A percentile compares a stretch with the other conserved stretches of the same genome.
Conservation (phyloP, 805 yeast species). For the Candida coquimbonensis region DNA sequence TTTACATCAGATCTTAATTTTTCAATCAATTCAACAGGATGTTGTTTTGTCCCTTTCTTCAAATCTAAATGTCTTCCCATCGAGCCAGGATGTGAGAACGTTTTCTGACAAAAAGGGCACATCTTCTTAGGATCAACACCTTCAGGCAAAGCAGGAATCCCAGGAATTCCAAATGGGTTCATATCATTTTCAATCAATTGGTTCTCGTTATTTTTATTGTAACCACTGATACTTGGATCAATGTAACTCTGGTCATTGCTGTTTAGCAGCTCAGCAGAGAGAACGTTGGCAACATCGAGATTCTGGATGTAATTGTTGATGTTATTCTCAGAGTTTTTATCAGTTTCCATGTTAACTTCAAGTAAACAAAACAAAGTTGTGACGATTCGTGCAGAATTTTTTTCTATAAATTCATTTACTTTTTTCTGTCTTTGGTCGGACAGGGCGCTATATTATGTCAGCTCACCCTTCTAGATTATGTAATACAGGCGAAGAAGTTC, state of each 20-base stretch:
- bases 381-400: background rate
- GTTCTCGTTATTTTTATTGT: background rate
- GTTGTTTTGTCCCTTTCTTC: slow-evolving; percentile 44
- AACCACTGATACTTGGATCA: slow-evolving; percentile 7
- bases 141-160: slow-evolving; percentile 21
- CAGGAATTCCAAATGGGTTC: slow-evolving; percentile 6
- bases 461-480: too few relatives aligned
- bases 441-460: too few relatives aligned
- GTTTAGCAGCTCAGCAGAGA: slow-evolving; percentile 8
- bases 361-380: background rate
- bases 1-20: slow-evolving; percentile 41
- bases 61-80: slow-evolving; percentile 54
- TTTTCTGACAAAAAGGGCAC: slow-evolving; percentile 47
- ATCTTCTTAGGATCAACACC: slow-evolving; percentile 26
- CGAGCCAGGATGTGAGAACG: slow-evolving; percentile 52
- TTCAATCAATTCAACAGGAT: slow-evolving; percentile 44
- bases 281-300: slow-evolving; percentile 12
- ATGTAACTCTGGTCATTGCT: slow-evolving; percentile 4
- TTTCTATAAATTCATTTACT: too few relatives aligned
- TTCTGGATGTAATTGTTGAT: slow-evolving; percentile 14
- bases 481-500: too few relatives aligned
- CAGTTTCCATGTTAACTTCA: background rate
- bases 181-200: background rate
- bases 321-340: background rate
- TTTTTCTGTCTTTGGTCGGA: background rate